These are phyloP conservation scores for Lecanicillium sp. DNA, from an alignment of 2,329 filamentous ascomycete species.

Conservation along the genomic window DNA sequence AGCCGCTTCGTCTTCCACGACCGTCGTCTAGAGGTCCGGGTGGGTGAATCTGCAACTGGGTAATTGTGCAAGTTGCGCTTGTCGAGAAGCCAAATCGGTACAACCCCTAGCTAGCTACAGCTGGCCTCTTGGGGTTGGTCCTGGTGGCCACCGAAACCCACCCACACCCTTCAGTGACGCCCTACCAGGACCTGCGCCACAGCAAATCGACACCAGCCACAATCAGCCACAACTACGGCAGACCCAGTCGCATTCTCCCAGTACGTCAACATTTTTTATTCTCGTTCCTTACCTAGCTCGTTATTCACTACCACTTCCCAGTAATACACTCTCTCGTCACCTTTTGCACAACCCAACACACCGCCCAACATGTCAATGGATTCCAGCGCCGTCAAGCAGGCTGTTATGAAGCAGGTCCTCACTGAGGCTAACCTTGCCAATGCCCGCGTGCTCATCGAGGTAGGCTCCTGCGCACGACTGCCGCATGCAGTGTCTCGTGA, in stretches of 20 bases:
- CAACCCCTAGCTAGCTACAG: slow-evolving; percentile 6
- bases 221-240: no score
- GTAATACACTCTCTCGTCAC: slow-evolving; percentile 12
- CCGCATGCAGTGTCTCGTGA: not conserved
- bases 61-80: no score
- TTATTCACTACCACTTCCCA: no score
- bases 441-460: slow-evolving; percentile 62
- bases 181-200: not conserved
- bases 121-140: slow-evolving; percentile 9
- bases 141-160: not conserved
- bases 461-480: slow-evolving; percentile 25
- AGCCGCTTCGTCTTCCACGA: no score
- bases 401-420: slow-evolving; percentile 58
- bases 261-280: no score
- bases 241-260: no score
- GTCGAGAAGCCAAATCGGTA: not conserved
- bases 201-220: not conserved
- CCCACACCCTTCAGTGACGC: slow-evolving; percentile 9
- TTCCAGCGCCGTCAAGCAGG: slow-evolving; percentile 50
- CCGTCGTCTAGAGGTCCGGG: no score
- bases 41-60: no score
- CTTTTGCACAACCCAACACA: slow-evolving; percentile 11
- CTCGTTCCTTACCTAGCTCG: no score
- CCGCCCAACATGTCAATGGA: slow-evolving; percentile 38
- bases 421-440: slow-evolving; percentile 60